Base-by-base conservation (phyloP, 352 stramenopile genomes). In the Hyaloperonospora brassicae region DNA sequence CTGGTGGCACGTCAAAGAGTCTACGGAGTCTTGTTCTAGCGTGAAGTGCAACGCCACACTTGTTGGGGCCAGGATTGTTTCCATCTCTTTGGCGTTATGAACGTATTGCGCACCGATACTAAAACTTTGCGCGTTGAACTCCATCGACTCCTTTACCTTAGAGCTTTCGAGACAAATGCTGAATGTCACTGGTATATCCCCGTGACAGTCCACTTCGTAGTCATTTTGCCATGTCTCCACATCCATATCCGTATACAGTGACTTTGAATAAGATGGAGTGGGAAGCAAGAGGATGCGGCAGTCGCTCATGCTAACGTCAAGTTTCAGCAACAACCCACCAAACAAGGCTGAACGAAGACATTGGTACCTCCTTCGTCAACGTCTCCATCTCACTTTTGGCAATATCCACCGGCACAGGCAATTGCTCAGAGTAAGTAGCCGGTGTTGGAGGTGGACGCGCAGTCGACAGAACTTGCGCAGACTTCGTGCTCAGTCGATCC, bases 301-400 rank as follows among this genome's bases (percentile, higher is more conserved):
- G 46, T 86, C 74, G 14, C 83, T 73, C 61, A 86, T 62, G 22
- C 54, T 62, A 25, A 83, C 52, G 50, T 74, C 63, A 2, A 86
- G 56, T 24, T 72, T 62, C 42, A 86, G 52, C 55, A 83, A 43
- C 62, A 79, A 80, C 7, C 72, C 73, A 11, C 69, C 64, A 24
- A 86, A 62, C n/a, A 34, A 86, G 46, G 31, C 73, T 86, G 47
- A 86, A 84, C 14, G 76, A 73, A 45, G 76, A 71, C 71, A 86
- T 83, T 9, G 74, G 74, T 42, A 76, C 70, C 22, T 74, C 61
- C 42, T 71, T 68, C 2, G 40, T 47, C 31, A 72, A 56, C 10
- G 49, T 62, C 14, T 72, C 68, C 11, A 65, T 46, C 31, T 84
- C 71, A 17, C 47, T 55, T 57, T 72, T 69, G 12, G 64, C 52